Evolutionary conservation across 1,139 yeast genomes (phyloP), one percentile per base, ranked within the genome.

Genomic region (Saccharomycopsis phalli): DNA sequence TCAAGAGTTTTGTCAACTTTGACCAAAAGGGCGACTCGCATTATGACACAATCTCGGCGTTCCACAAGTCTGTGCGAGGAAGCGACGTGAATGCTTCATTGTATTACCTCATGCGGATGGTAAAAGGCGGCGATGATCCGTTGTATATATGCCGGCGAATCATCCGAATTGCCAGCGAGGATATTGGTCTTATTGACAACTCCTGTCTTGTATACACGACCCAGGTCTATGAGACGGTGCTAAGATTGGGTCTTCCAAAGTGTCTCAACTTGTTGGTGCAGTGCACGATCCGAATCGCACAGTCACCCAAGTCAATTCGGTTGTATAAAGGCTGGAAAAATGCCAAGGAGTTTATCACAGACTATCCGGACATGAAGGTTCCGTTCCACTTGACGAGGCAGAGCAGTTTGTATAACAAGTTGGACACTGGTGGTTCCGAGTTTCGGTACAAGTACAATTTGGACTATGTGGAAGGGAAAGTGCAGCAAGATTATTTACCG

Each of bases 51-150:
- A 91, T 91, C 4, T 83, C 95, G 29, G 97, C 96, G 1, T 81
- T 91, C 50, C 99, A 91, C 61, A 91, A 91, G 54, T 74, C 95
- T 0, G 72, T 91, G 0, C 68, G 99, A 42, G 99, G 99, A 0
- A 72, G 83, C 0, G 81, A 88, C 54, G 80, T 91, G 0, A 86
- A 91, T 59, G 98, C 97, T 0, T 80, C 97, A 0, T 61, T 93
- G 45, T 88, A 81, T 58, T 91, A 93, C 53, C 62, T 91, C 20
- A 91, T 80, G 0, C 71, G 87, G 41, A 91, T 91, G 98, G 64
- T 93, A 2, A 71, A 75, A 45, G 93, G 95, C 2, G 98, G 98
- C 0, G 98, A 93, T 55, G 95, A 84, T 55, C 98, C 98, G 0
- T 58, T 87, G 27, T 91, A 81, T 53, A 76, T 91, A 13, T 84